phyloP scores from a whole-genome alignment of 2,329 filamentous ascomycete genomes.

The Juglanconis juglandina region DNA sequence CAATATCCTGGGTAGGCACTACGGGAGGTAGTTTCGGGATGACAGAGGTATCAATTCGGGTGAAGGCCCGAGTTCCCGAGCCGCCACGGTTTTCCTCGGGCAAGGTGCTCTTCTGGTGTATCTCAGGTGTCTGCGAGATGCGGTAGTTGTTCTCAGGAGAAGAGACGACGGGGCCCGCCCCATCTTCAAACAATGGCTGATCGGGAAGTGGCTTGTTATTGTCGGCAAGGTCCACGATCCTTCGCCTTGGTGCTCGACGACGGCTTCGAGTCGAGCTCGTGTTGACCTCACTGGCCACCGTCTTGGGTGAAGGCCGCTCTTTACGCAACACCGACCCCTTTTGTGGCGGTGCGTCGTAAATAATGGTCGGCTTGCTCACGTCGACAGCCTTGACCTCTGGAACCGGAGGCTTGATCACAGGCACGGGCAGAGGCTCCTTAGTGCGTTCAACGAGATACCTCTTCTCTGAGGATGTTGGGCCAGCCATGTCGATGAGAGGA shows the following conservation, averaged over 20 bases:
- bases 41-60: constrained; percentile 36
- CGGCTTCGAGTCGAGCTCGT: constrained; percentile 55
- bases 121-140: constrained; percentile 41
- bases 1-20: constrained; percentile 29
- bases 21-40: constrained; percentile 31
- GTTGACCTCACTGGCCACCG: constrained; percentile 56
- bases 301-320: constrained; percentile 51
- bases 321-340: constrained; percentile 56
- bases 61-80: constrained; percentile 28
- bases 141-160: constrained; percentile 37
- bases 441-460: constrained; percentile 80
- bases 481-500: constrained; percentile 79
- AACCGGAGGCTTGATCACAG: constrained; percentile 68
- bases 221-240: constrained; percentile 63
- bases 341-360: constrained; percentile 45
- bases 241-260: constrained; percentile 56
- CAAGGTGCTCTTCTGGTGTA: constrained; percentile 29
- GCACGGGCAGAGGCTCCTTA: constrained; percentile 70
- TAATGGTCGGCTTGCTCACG: constrained; percentile 64
- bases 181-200: constrained; percentile 27
- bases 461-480: constrained; percentile 80
- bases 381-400: constrained; percentile 62
- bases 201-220: constrained; percentile 42
- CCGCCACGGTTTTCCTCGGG: constrained; percentile 33
- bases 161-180: constrained; percentile 21